Conservation (phyloP, 75 land plant genomes). For the Selaginella tamariscina region DNA sequence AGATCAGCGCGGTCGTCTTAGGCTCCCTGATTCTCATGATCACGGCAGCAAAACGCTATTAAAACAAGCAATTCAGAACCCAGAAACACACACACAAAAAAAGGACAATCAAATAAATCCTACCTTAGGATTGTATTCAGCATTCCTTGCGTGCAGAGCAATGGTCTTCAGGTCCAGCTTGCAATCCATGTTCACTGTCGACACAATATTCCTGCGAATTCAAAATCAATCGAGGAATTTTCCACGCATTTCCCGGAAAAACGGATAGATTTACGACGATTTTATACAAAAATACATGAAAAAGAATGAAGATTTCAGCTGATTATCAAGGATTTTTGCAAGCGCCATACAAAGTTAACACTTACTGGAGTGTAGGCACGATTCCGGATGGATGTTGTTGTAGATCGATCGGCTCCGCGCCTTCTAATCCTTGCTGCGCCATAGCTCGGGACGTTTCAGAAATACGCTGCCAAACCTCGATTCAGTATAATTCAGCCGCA, state of each 20-base stretch:
- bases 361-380: conserved; percentile 86
- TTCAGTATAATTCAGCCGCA: too few relatives aligned
- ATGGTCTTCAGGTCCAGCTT: conserved; percentile 66
- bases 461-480: too few relatives aligned
- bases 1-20: conserved; percentile 10
- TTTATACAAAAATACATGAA: too few relatives aligned
- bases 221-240: conserved; percentile 12
- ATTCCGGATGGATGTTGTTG: conserved; percentile 88
- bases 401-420: conserved; percentile 72
- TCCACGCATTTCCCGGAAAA: too few relatives aligned
- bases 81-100: conserved; percentile 1
- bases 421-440: conserved; percentile 25
- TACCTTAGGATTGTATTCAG: conserved; percentile 96
- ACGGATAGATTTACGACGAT: too few relatives aligned
- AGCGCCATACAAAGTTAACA: conserved; percentile 4
- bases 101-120: neutral
- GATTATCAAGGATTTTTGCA: neutral
- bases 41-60: conserved; percentile 11
- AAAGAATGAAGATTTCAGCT: neutral
- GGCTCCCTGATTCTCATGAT: conserved; percentile 12
- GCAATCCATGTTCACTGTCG: conserved; percentile 85
- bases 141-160: conserved; percentile 79
- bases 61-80: neutral
- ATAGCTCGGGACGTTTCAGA: neutral
- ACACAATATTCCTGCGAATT: conserved; percentile 63